phyloP scores from a whole-genome alignment of 768 basidiomycete species.

The Lactifluus subvellereus region DNA sequence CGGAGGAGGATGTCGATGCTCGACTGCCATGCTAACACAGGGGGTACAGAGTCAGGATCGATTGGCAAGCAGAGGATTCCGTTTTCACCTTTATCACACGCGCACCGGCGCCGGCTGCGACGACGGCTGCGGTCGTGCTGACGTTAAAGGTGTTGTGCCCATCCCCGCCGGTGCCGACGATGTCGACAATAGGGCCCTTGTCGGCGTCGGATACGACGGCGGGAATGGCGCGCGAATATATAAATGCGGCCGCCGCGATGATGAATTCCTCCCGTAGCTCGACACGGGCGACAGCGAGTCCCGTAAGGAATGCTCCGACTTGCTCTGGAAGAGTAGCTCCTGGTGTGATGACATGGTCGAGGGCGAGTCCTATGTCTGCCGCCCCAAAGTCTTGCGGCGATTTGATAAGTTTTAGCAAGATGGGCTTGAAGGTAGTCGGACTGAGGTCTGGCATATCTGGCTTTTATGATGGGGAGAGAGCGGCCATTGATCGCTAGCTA shows the following conservation, averaged over 20 bases:
- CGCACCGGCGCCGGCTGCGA: conserved; percentile 91
- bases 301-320: conserved; percentile 86
- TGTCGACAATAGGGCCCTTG: conserved; percentile 64
- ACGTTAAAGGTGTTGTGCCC: conserved; percentile 96
- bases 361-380: conserved; percentile 63
- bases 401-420: conserved; percentile 73
- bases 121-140: conserved; percentile 88
- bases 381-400: conserved; percentile 79
- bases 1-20: conserved; percentile 91
- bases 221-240: conserved; percentile 61
- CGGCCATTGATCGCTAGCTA: too few species aligned
- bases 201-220: conserved; percentile 53
- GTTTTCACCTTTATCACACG: conserved; percentile 72
- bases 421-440: conserved; percentile 61
- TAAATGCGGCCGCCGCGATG: conserved; percentile 69
- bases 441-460: conserved; percentile 10
- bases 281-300: conserved; percentile 71
- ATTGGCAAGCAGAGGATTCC: conserved; percentile 23
- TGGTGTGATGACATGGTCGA: conserved; percentile 70
- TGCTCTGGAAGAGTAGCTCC: conserved; percentile 62
- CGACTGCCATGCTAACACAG: conserved; percentile 71
- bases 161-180: conserved; percentile 94
- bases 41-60: not conserved
- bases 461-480: not conserved
- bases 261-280: conserved; percentile 74